Percentiles rank a stretch among this genome's conserved stretches.
Conservation (phyloP, 169 alveolate genomes). For the Eimeria zaria region DNA sequence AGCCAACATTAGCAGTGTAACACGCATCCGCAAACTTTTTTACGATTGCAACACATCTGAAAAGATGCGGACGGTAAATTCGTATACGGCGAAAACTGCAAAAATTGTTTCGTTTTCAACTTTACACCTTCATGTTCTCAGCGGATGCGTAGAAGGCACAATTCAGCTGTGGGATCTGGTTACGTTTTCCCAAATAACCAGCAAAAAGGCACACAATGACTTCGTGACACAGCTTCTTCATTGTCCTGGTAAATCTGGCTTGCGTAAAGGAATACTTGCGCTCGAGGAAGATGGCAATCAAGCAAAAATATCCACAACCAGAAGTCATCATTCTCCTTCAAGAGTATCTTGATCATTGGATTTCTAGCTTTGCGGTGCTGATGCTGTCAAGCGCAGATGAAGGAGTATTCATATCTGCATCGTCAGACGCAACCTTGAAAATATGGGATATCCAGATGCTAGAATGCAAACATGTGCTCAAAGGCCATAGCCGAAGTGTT, state of each 20-base stretch:
- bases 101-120: background rate
- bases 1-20: background rate
- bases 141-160: conserved; percentile 63
- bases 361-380: background rate
- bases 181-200: conserved; percentile 40
- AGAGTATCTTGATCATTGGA: background rate
- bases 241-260: conserved; percentile 8
- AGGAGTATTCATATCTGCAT: conserved; percentile 59
- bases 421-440: conserved; percentile 62
- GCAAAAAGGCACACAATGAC: conserved; percentile 61
- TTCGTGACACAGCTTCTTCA: conserved; percentile 47
- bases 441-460: conserved; percentile 57
- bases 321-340: too few relatives aligned
- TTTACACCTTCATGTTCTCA: background rate
- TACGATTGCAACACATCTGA: background rate
- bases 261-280: background rate
- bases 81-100: background rate
- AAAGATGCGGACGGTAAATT: background rate
- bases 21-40: too few relatives aligned
- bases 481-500: conserved; percentile 66
- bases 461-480: conserved; percentile 35
- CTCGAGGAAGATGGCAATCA: too few relatives aligned
- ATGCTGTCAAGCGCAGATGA: conserved; percentile 49
- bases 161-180: conserved; percentile 47
- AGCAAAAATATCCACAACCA: too few relatives aligned